Percentiles rank a stretch among this genome's conserved stretches.
These are phyloP conservation scores for Dorcoceras hygrometricum DNA, from an alignment of 257 asterid genomes.

Conservation along the genomic window DNA sequence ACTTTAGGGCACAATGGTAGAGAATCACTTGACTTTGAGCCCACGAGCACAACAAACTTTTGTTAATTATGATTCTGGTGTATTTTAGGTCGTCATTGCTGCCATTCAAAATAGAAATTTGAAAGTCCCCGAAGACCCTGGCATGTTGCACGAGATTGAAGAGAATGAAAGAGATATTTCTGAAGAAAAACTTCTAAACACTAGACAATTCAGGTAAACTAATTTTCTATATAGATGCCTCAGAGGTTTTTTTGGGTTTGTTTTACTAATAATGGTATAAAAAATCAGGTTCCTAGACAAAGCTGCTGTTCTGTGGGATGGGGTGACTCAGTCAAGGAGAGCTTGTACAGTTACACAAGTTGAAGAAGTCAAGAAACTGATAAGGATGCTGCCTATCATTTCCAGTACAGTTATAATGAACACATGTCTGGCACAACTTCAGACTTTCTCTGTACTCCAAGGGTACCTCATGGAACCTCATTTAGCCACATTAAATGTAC, in stretches of 20 bases:
- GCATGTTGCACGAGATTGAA: conserved; percentile 16
- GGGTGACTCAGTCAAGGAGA: conserved; percentile 12
- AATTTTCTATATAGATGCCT: background rate
- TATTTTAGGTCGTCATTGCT: conserved; percentile 36
- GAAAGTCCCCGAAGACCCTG: conserved; percentile 22
- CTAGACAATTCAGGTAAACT: conserved; percentile 34
- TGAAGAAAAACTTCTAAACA: conserved; percentile 28
- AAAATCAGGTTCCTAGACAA: conserved; percentile 40
- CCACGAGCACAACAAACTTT: background rate
- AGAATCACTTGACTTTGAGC: background rate
- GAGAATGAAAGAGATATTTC: conserved; percentile 25
- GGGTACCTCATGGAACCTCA: conserved; percentile 43
- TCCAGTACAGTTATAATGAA: conserved; percentile 48
- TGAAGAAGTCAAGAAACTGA: conserved; percentile 49
- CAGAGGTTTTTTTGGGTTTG: background rate
- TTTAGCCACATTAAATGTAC: conserved; percentile 36
- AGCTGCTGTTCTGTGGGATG: conserved; percentile 28
- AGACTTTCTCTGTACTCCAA: conserved; percentile 51
- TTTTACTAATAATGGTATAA: background rate
- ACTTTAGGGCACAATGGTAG: background rate
- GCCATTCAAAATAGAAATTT: conserved; percentile 38
- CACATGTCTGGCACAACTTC: conserved; percentile 51
- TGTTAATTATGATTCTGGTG: background rate
- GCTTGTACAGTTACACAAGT: conserved; percentile 49
- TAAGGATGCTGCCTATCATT: conserved; percentile 44